Evolutionary conservation across 73 alveolate genomes (phyloP).

Genomic region (Paramecium caudatum): DNA sequence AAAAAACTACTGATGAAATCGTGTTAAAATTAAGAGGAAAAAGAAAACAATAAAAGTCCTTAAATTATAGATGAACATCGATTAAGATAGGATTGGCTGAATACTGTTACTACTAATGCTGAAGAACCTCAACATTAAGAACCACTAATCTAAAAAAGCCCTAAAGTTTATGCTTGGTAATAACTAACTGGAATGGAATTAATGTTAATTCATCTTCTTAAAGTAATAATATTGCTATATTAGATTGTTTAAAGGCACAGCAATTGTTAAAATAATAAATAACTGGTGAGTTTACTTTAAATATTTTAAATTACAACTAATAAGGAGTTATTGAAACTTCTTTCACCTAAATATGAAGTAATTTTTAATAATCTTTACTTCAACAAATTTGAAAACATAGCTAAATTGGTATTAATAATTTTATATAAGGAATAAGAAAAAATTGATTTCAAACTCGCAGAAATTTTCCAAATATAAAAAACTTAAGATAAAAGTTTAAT

Average conservation of each 20-base stretch:
- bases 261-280: neutral
- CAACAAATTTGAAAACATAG: conserved; percentile 7
- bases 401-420: neutral
- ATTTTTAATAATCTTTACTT: conserved; percentile 13
- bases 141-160: neutral
- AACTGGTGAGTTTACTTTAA: neutral
- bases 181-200: conserved; percentile 4
- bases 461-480: neutral
- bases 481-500: neutral
- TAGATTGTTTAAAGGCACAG: neutral
- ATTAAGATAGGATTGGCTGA: conserved; percentile 42
- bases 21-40: neutral
- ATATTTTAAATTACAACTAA: conserved; percentile 31
- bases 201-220: conserved; percentile 8
- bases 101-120: neutral
- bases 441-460: conserved; percentile 48
- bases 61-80: neutral
- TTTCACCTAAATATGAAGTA: conserved; percentile 64
- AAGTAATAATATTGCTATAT: neutral
- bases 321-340: conserved; percentile 20
- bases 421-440: conserved; percentile 49
- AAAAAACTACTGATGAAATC: neutral
- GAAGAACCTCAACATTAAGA: neutral
- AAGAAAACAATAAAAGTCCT: neutral
- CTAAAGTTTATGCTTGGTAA: conserved; percentile 54